Base-by-base conservation (phyloP, 2,329 filamentous ascomycete genomes). In the Pseudogymnoascus sp. region DNA sequence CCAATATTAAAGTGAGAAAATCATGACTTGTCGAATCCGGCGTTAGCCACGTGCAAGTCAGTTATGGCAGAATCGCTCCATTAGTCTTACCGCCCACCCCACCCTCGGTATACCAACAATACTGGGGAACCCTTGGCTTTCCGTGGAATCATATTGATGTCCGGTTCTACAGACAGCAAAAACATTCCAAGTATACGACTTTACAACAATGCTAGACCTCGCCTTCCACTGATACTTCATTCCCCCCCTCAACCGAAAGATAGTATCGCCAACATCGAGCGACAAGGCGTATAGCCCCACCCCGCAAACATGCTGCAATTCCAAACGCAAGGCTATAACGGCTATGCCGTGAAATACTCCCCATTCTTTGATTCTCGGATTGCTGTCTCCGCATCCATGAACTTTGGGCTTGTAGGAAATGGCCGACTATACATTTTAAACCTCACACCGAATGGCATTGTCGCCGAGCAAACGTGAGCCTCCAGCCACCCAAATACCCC, bases 381-480 rank as follows among this genome's bases (percentile, higher is more conserved):
- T 66, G 93, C 93, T 62, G 92, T 97, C 69, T 90, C 90, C 31
- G 83, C 89, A 1, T 89, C 92, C n/a, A 86, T 93, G 66, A 97
- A 99, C 79, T 99, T 94, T 77, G 94, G 94, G 39, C 89, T 99
- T 39, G 93, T 99, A 36, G 94, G 94, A 58, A 99, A 99, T 78
- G 94, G 94, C 9, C 86, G 92, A 45, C 77, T 97, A 0, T 97
- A 90, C 72, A 86, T 93, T 63, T 80, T 97, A 27, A 88, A 87
- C 31, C 77, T 99, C 66, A 95, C 91, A 3, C 82, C 90, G 0
- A 85, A 89, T 64, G 94, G 94, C 8, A 88, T 97, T 63, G 85
- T 89, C 61, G 84, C 91, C 59, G 87, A 95, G 74, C 95, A 94
- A 80, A 88, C 84, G 87, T 93, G 72, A 69, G 78, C 60, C 36